Conservation (phyloP, 768 basidiomycete species). For the Russula earlei region DNA sequence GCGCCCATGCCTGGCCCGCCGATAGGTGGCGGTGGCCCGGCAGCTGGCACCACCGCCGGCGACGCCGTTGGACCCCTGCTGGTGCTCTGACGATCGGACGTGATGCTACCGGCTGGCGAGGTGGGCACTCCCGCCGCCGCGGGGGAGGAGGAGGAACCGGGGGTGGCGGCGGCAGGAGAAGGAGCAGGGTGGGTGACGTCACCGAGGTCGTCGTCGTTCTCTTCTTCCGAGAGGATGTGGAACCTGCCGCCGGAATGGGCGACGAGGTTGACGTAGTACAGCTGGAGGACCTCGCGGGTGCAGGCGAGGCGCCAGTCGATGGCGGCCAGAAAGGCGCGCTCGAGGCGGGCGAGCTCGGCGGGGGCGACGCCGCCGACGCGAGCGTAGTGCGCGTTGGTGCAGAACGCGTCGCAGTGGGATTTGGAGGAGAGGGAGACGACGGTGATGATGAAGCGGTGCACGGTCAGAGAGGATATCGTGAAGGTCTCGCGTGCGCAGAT, state of each 20-base stretch:
- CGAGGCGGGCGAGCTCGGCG: constrained; percentile 86
- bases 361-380: constrained; percentile 92
- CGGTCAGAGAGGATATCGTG: constrained; percentile 90
- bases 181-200: neutral
- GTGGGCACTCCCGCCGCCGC: constrained; percentile 21
- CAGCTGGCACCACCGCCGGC: constrained; percentile 31
- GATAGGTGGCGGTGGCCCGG: constrained; percentile 30
- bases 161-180: neutral
- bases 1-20: constrained; percentile 22
- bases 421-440: constrained; percentile 89
- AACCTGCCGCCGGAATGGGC: constrained; percentile 59
- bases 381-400: constrained; percentile 90
- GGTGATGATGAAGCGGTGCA: constrained; percentile 95
- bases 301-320: constrained; percentile 96
- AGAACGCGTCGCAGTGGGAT: constrained; percentile 91
- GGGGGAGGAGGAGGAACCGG: constrained; percentile 14
- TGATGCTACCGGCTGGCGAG: constrained; percentile 35
- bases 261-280: constrained; percentile 91
- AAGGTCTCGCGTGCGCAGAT: constrained; percentile 83
- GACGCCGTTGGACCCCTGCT: constrained; percentile 25
- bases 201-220: constrained; percentile 22
- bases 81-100: constrained; percentile 7
- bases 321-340: constrained; percentile 83
- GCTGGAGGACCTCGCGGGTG: constrained; percentile 81
- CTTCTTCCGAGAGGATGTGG: constrained; percentile 38